Evolutionary conservation across 2,329 filamentous ascomycete genomes (phyloP).

Genomic region (Beauveria pseudobassiana): DNA sequence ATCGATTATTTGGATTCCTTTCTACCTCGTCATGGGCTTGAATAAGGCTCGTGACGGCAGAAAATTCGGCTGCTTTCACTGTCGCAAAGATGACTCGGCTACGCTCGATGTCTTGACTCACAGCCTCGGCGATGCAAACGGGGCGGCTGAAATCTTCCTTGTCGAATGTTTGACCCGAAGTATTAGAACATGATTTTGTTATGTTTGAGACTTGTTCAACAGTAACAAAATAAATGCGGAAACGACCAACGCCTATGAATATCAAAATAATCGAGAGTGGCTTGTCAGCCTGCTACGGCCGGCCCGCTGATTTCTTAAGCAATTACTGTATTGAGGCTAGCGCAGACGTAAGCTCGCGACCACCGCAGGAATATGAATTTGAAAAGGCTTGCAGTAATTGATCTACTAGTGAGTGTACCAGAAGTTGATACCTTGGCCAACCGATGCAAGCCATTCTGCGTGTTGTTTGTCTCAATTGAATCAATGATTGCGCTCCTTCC

Average conservation of each 20-base stretch:
- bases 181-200: too few species aligned
- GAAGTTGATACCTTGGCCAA: too few species aligned
- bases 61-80: neutral
- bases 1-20: neutral
- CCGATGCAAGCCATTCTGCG: neutral
- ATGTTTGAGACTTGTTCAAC: neutral
- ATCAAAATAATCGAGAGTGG: neutral
- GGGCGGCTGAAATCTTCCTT: neutral
- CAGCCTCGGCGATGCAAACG: neutral
- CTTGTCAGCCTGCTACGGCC: neutral
- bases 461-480: neutral
- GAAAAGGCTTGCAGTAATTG: too few species aligned
- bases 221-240: neutral
- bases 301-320: conserved; percentile 4
- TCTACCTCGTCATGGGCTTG: neutral
- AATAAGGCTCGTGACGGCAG: neutral
- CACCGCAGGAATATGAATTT: too few species aligned
- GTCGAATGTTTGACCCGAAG: too few species aligned
- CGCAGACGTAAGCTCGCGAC: neutral
- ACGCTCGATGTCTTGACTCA: neutral
- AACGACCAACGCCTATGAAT: neutral
- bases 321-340: conserved; percentile 4
- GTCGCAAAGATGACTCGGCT: neutral
- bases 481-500: neutral
- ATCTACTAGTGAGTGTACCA: too few species aligned